Conservation (phyloP, 2,329 filamentous ascomycete species). For the Bipolaris oryzae region DNA sequence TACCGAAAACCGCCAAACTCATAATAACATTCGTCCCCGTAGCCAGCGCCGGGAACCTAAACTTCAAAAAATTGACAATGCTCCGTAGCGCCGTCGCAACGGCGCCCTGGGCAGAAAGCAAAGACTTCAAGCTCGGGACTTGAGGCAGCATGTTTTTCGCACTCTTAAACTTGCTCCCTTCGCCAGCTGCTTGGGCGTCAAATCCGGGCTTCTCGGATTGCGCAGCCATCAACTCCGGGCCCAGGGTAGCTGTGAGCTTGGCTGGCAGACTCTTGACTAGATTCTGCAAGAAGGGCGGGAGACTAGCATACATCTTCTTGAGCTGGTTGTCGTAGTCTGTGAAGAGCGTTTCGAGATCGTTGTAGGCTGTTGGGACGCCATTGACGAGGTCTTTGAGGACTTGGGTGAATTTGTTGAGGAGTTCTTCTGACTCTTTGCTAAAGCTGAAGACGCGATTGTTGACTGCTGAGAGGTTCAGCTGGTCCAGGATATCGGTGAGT, state of each 20-base stretch:
- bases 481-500: conserved; percentile 77
- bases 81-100: conserved; percentile 82
- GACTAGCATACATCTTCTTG: conserved; percentile 66
- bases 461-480: conserved; percentile 79
- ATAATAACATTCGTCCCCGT: conserved; percentile 86
- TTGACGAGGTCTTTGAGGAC: conserved; percentile 92
- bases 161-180: conserved; percentile 35
- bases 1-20: conserved; percentile 86
- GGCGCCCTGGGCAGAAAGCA: conserved; percentile 86
- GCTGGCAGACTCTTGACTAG: conserved; percentile 83
- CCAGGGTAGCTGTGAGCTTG: conserved; percentile 77
- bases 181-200: conserved; percentile 46
- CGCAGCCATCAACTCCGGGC: conserved; percentile 80
- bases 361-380: conserved; percentile 90
- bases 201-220: conserved; percentile 70
- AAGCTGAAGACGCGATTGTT: conserved; percentile 87
- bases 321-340: conserved; percentile 68
- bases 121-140: conserved; percentile 74
- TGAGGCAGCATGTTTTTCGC: conserved; percentile 61
- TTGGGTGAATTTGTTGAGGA: conserved; percentile 83
- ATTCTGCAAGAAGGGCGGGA: conserved; percentile 82
- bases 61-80: conserved; percentile 87
- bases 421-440: conserved; percentile 80
- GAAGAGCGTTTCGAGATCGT: conserved; percentile 77
- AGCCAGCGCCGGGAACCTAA: conserved; percentile 87